A percentile compares a stretch with the other conserved stretches of the same genome.
phyloP scores from a whole-genome alignment of 352 stramenopile genomes.

The Phytophthora citrophthora region DNA sequence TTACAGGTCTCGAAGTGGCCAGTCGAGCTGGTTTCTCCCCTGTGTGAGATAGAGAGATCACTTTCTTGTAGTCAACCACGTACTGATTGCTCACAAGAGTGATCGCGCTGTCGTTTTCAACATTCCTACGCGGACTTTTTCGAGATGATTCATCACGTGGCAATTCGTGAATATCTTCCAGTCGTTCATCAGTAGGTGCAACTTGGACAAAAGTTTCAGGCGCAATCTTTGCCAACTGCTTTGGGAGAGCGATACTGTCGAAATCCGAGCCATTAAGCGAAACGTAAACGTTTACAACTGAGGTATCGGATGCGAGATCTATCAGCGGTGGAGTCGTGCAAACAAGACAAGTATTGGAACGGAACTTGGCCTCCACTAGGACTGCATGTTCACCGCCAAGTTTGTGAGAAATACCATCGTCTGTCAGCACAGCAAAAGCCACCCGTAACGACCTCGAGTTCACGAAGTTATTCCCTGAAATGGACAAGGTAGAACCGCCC shows the following conservation, averaged over 20 bases:
- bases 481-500: slow-evolving; percentile 43
- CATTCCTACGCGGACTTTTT: slow-evolving; percentile 13
- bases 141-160: neutral
- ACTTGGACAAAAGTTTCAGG: slow-evolving; percentile 5
- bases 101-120: slow-evolving; percentile 13
- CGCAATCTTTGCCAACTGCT: slow-evolving; percentile 24
- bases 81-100: slow-evolving; percentile 28
- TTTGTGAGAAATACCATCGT: slow-evolving; percentile 3
- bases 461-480: slow-evolving; percentile 65
- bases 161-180: slow-evolving; percentile 22
- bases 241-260: slow-evolving; percentile 62
- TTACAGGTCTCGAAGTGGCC: neutral
- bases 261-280: slow-evolving; percentile 68
- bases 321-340: slow-evolving; percentile 51
- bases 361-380: slow-evolving; percentile 61
- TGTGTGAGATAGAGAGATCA: slow-evolving; percentile 12
- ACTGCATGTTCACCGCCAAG: slow-evolving; percentile 20
- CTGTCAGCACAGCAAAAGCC: slow-evolving; percentile 47
- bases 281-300: slow-evolving; percentile 47
- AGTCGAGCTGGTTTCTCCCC: neutral
- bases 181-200: slow-evolving; percentile 10
- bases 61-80: slow-evolving; percentile 26
- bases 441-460: slow-evolving; percentile 48
- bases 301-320: slow-evolving; percentile 21
- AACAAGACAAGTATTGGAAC: slow-evolving; percentile 47